Evolutionary conservation across 805 yeast genomes (phyloP).

Genomic region (Yamadazyma nakazawae): DNA sequence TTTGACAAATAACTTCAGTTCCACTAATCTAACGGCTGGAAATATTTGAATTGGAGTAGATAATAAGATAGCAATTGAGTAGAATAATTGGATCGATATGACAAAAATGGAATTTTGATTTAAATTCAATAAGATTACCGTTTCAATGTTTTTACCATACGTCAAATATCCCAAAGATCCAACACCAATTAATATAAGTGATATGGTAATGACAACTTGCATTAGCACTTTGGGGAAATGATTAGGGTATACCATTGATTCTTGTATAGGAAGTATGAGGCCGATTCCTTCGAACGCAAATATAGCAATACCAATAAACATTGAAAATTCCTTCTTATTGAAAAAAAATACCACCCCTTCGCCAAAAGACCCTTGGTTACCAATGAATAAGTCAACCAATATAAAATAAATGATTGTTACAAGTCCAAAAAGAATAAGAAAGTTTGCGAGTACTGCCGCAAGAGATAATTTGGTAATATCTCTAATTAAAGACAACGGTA

Average conservation of each 20-base stretch:
- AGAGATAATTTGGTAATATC: slow-evolving; percentile 73
- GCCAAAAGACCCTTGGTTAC: slow-evolving; percentile 42
- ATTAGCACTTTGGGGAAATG: slow-evolving; percentile 65
- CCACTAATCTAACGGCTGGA: slow-evolving; percentile 75
- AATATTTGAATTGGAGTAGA: slow-evolving; percentile 80
- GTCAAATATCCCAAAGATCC: slow-evolving; percentile 71
- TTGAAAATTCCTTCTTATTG: slow-evolving; percentile 58
- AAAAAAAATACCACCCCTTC: slow-evolving; percentile 48
- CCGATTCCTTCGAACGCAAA: slow-evolving; percentile 91
- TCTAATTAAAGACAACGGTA: slow-evolving; percentile 69
- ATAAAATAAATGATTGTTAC: slow-evolving; percentile 60
- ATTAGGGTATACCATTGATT: slow-evolving; percentile 74
- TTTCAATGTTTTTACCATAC: slow-evolving; percentile 59
- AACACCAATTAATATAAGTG: slow-evolving; percentile 56
- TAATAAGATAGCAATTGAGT: slow-evolving; percentile 68
- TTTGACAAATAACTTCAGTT: slow-evolving; percentile 50
- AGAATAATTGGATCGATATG: slow-evolving; percentile 63
- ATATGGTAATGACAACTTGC: slow-evolving; percentile 60
- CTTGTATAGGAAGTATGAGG: slow-evolving; percentile 74
- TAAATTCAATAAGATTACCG: slow-evolving; percentile 68
- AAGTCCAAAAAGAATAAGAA: slow-evolving; percentile 64
- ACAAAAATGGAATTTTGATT: slow-evolving; percentile 66
- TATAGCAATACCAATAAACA: slow-evolving; percentile 79
- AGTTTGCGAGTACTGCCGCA: slow-evolving; percentile 69
- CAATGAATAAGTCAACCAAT: slow-evolving; percentile 39